These are phyloP conservation scores for Porcisia hertigi DNA, from an alignment of 208 protist genomes.

Conservation along the genomic window DNA sequence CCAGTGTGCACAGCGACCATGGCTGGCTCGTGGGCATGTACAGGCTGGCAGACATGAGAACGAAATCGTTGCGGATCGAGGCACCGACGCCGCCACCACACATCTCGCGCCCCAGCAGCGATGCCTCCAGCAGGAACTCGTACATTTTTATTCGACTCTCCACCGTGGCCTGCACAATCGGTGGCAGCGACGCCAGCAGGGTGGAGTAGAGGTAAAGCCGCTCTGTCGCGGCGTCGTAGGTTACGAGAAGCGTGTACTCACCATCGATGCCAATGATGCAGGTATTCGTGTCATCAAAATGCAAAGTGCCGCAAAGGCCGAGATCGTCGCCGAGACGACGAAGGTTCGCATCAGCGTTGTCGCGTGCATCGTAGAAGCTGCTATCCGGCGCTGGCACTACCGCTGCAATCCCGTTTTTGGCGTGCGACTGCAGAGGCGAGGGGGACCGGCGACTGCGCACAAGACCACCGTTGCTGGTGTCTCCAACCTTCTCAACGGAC, in stretches of 20 bases:
- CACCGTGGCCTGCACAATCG: conserved; percentile 6
- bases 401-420: background rate
- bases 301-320: conserved; percentile 39
- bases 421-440: background rate
- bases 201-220: conserved; percentile 83
- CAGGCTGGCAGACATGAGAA: conserved; percentile 73
- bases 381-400: conserved; percentile 27
- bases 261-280: conserved; percentile 66
- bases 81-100: conserved; percentile 78
- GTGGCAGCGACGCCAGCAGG: conserved; percentile 58
- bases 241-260: conserved; percentile 66
- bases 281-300: conserved; percentile 73
- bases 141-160: conserved; percentile 54
- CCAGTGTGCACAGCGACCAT: conserved; percentile 50
- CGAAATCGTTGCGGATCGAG: conserved; percentile 55
- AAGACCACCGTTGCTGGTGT: background rate
- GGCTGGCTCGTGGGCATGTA: conserved; percentile 76
- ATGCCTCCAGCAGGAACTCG: conserved; percentile 74
- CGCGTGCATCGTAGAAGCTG: conserved; percentile 45
- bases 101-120: conserved; percentile 78
- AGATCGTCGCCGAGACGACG: conserved; percentile 66
- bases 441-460: conserved; percentile 22
- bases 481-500: background rate
- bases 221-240: conserved; percentile 70
- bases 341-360: conserved; percentile 67